Evolutionary conservation across 805 yeast species (phyloP).

Genomic region (Kuraishia piskuri): DNA sequence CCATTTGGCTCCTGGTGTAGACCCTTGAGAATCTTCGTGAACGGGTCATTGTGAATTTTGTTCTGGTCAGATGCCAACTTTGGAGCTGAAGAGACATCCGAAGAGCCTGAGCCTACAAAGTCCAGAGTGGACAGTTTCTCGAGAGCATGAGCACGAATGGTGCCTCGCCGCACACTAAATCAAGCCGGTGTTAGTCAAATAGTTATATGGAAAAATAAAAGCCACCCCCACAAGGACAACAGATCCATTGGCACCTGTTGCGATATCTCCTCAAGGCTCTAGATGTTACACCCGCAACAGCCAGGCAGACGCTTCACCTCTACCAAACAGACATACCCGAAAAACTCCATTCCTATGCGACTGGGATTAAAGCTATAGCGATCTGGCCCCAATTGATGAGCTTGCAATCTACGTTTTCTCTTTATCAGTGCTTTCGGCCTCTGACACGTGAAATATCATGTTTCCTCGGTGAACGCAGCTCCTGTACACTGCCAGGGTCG

Average conservation of each 20-base stretch:
- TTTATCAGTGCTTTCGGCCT: not conserved
- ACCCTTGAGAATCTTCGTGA: not conserved
- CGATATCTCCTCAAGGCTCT: too few species aligned
- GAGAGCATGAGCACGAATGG: constrained; percentile 2
- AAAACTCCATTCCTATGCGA: not conserved
- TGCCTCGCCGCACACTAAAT: constrained; percentile 1
- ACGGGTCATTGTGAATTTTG: not conserved
- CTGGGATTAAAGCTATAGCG: not conserved
- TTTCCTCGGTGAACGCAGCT: not conserved
- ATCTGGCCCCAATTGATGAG: not conserved
- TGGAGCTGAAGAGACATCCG: not conserved
- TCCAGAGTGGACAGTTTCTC: not conserved
- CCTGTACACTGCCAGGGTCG: not conserved
- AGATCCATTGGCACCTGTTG: too few species aligned
- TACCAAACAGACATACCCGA: not conserved
- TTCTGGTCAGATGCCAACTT: not conserved
- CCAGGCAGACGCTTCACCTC: too few species aligned
- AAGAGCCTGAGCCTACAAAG: not conserved
- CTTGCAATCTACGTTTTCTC: not conserved
- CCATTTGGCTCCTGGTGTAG: not conserved
- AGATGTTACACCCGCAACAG: too few species aligned
- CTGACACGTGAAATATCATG: not conserved
- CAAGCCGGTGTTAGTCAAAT: not conserved
- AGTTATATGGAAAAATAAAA: too few species aligned
- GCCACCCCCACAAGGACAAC: too few species aligned